phyloP scores from a whole-genome alignment of 2,329 filamentous ascomycete species.

The Sporothrix euskadiensis region DNA sequence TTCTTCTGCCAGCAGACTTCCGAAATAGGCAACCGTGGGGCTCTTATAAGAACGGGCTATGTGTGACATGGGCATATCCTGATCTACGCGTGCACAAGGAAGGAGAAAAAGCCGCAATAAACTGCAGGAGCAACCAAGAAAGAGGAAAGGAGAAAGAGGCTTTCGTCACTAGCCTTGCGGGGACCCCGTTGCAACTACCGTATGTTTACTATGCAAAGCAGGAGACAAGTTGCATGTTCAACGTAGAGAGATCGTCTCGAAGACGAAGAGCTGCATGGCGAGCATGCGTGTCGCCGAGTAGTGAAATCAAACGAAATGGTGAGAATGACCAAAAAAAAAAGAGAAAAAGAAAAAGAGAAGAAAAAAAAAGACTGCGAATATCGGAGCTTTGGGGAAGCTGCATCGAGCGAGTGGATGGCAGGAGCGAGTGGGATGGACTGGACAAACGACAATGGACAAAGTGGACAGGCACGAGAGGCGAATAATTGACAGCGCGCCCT shows the following conservation, averaged over 20 bases:
- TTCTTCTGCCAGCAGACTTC: not conserved
- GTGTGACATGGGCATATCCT: not conserved
- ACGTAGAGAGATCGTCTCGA: not conserved
- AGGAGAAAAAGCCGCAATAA: constrained; percentile 17
- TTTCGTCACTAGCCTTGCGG: constrained; percentile 20
- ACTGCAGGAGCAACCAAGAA: too few relatives aligned
- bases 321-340: not conserved
- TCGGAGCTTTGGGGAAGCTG: constrained; percentile 4
- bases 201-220: not conserved
- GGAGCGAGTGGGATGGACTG: not conserved
- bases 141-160: not conserved
- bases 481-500: not conserved
- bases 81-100: not conserved
- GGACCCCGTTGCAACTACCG: constrained; percentile 2
- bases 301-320: not conserved
- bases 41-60: not conserved
- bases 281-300: not conserved
- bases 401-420: not conserved
- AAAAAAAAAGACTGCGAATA: constrained; percentile 1
- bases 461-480: not conserved
- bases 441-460: not conserved
- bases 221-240: not conserved
- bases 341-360: not conserved
- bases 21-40: constrained; percentile 24
- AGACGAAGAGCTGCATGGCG: not conserved